Evolutionary conservation across 2,329 filamentous ascomycete genomes (phyloP).

Genomic region (Fusarium nanum): DNA sequence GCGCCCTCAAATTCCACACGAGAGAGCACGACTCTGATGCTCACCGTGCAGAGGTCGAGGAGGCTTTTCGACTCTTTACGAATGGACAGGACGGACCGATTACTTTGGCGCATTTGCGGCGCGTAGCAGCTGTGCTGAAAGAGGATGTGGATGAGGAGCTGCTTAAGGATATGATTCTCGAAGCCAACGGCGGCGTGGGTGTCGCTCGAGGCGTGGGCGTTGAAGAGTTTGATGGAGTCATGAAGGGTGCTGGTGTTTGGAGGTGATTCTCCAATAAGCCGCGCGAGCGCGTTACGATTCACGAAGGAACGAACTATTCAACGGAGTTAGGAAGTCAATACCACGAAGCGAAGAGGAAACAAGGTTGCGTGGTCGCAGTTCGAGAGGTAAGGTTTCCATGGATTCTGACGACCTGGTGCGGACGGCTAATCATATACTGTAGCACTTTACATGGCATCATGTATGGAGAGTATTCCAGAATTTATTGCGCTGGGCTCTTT

Average conservation of each 20-base stretch:
- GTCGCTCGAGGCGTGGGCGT: slow-evolving; percentile 76
- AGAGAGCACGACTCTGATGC: slow-evolving; percentile 64
- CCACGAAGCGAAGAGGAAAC: not conserved
- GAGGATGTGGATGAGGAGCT: slow-evolving; percentile 87
- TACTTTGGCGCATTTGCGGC: slow-evolving; percentile 79
- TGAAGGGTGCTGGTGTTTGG: slow-evolving; percentile 87
- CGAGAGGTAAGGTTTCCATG: slow-evolving; percentile 7
- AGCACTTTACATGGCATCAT: not conserved
- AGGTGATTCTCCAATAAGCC: slow-evolving; percentile 60
- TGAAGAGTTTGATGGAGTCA: slow-evolving; percentile 87
- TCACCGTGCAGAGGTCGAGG: slow-evolving; percentile 76
- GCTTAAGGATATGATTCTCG: slow-evolving; percentile 91
- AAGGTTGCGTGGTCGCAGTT: not conserved
- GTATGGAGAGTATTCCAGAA: not conserved
- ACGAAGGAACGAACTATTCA: slow-evolving; percentile 33
- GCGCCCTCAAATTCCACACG: slow-evolving; percentile 84
- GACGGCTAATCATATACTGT: slow-evolving; percentile 7
- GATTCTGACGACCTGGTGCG: not conserved
- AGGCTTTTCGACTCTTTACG: slow-evolving; percentile 86
- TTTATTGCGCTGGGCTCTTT: not conserved
- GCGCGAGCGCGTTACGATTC: slow-evolving; percentile 21
- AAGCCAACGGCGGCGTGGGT: slow-evolving; percentile 86
- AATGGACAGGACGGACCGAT: slow-evolving; percentile 69
- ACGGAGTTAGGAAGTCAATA: slow-evolving; percentile 18
- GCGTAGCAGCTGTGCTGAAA: slow-evolving; percentile 83